Evolutionary conservation across 2,329 filamentous ascomycete species (phyloP).

Genomic region (Fusarium beomiforme): DNA sequence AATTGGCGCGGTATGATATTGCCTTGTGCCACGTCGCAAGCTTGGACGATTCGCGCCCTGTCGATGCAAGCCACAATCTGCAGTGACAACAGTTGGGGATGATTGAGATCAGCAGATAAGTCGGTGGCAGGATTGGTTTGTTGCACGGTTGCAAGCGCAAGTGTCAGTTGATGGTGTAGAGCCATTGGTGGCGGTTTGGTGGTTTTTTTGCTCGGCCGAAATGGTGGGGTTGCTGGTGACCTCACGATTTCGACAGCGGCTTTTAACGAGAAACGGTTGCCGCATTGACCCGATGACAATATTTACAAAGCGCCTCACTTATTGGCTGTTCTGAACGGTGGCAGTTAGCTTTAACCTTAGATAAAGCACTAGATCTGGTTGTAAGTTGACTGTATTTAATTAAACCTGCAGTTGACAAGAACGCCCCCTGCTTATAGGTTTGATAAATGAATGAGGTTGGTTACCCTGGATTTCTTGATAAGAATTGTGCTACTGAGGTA

Average conservation of each 20-base stretch:
- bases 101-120: constrained; percentile 1
- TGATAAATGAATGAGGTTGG: no score
- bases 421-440: no score
- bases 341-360: no score
- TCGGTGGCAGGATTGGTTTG: background rate
- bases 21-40: background rate
- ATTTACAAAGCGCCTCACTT: no score
- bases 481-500: background rate
- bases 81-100: background rate
- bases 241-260: background rate
- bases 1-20: background rate
- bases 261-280: background rate
- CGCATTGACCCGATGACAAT: background rate
- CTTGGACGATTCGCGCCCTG: background rate
- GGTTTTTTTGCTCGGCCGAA: background rate
- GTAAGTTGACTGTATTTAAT: no score
- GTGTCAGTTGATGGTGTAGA: background rate
- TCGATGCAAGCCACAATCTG: background rate
- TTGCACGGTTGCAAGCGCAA: background rate
- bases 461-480: no score
- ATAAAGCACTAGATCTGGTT: no score
- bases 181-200: background rate
- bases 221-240: background rate
- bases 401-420: no score
- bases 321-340: no score